These are phyloP conservation scores for Populus hybrid DNA, from an alignment of 441 rosid species.

Conservation along the genomic window DNA sequence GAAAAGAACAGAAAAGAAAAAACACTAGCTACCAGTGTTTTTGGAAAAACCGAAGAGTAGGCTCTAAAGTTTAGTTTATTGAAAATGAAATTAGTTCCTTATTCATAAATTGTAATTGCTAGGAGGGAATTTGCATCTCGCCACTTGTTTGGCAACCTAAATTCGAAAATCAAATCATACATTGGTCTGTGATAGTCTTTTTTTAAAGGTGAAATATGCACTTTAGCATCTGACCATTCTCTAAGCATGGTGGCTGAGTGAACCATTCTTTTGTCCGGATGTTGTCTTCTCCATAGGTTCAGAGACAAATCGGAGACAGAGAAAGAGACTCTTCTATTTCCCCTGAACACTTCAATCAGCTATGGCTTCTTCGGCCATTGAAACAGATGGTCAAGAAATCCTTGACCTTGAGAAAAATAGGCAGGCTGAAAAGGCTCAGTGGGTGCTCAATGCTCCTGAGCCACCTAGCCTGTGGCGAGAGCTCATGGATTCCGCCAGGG, in stretches of 20 bases:
- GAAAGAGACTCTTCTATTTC: constrained; percentile 25
- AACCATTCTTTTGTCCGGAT: background rate
- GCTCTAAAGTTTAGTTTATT: no score
- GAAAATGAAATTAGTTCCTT: no score
- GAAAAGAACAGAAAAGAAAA: no score
- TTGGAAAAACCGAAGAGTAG: no score
- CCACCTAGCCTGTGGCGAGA: constrained; percentile 64
- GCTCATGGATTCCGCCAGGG: constrained; percentile 26
- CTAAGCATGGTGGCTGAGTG: constrained; percentile 14
- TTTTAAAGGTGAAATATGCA: background rate
- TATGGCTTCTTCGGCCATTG: constrained; percentile 33
- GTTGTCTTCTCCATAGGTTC: background rate
- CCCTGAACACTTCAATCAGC: constrained; percentile 68
- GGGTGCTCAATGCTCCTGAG: constrained; percentile 67
- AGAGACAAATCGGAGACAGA: background rate
- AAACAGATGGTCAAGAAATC: constrained; percentile 10
- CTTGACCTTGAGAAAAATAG: constrained; percentile 33
- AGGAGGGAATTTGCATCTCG: no score
- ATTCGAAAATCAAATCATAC: background rate
- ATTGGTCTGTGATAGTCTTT: background rate
- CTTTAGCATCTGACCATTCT: constrained; percentile 22
- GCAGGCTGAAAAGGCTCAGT: constrained; percentile 35
- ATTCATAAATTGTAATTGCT: no score
- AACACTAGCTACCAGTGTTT: no score
- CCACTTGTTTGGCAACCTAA: no score